phyloP scores from a whole-genome alignment of 768 basidiomycete genomes.

The Amyloporia xantha region DNA sequence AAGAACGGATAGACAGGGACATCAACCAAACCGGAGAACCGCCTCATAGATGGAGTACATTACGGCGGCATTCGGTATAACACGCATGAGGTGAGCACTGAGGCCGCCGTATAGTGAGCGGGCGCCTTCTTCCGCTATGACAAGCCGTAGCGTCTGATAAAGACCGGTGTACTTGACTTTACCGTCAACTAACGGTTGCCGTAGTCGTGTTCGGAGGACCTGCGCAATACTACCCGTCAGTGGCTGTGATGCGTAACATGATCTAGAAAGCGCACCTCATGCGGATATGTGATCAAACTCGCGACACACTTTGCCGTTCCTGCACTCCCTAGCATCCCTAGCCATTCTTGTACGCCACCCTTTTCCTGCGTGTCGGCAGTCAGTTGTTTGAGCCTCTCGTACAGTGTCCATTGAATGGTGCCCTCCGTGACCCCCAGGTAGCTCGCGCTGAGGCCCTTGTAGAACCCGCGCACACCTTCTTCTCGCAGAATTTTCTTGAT shows the following conservation, averaged over 20 bases:
- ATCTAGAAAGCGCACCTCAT: conserved; percentile 74
- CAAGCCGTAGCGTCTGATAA: conserved; percentile 72
- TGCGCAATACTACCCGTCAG: too few relatives aligned
- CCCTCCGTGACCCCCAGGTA: conserved; percentile 95
- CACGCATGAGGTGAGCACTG: conserved; percentile 91
- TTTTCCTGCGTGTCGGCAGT: conserved; percentile 46
- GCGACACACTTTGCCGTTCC: conserved; percentile 93
- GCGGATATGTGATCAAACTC: conserved; percentile 93
- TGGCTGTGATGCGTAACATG: too few relatives aligned
- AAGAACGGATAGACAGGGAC: not conserved
- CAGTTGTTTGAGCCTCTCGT: conserved; percentile 83
- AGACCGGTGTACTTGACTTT: conserved; percentile 83
- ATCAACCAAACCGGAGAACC: conserved; percentile 37
- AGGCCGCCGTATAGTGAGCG: conserved; percentile 86
- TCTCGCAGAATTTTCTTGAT: conserved; percentile 71
- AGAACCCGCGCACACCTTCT: conserved; percentile 85
- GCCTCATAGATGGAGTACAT: conserved; percentile 97
- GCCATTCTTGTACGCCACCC: conserved; percentile 60
- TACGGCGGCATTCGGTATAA: conserved; percentile 93
- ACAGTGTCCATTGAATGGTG: conserved; percentile 95
- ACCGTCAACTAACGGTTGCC: conserved; percentile 80
- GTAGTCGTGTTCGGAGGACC: conserved; percentile 88
- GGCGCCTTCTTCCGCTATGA: conserved; percentile 87
- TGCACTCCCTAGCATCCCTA: conserved; percentile 81
- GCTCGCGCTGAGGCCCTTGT: conserved; percentile 92